Evolutionary conservation across 352 stramenopile species (phyloP).

Genomic region (Blastocystis hominis): DNA sequence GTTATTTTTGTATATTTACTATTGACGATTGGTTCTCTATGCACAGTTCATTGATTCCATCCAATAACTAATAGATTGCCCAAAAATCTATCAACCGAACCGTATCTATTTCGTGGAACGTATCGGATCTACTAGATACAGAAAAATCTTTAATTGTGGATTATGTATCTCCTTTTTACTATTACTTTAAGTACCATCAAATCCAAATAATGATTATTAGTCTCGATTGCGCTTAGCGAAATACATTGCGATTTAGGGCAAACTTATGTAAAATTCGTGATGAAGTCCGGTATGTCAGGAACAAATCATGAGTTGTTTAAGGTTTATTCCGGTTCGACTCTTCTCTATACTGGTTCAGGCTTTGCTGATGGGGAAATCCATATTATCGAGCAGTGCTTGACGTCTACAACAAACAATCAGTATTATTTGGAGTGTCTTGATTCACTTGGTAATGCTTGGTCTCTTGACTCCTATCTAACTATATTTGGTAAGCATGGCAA

Average conservation of each 20-base stretch:
- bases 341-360: background rate
- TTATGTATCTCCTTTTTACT: background rate
- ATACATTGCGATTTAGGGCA: background rate
- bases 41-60: too few relatives aligned
- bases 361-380: background rate
- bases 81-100: too few relatives aligned
- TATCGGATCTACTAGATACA: background rate
- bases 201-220: background rate
- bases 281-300: too few relatives aligned
- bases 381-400: background rate
- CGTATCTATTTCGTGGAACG: background rate
- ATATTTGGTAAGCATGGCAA: constrained; percentile 2
- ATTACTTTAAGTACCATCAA: background rate
- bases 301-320: background rate
- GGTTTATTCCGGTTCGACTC: background rate
- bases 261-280: too few relatives aligned
- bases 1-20: too few relatives aligned
- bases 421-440: constrained; percentile 8
- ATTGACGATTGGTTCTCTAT: too few relatives aligned
- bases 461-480: background rate
- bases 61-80: too few relatives aligned
- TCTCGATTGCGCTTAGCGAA: background rate
- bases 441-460: background rate
- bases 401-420: background rate
- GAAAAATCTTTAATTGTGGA: background rate